Conservation (phyloP, 139 green algal species). For the Tetratostichococcus sp. region DNA sequence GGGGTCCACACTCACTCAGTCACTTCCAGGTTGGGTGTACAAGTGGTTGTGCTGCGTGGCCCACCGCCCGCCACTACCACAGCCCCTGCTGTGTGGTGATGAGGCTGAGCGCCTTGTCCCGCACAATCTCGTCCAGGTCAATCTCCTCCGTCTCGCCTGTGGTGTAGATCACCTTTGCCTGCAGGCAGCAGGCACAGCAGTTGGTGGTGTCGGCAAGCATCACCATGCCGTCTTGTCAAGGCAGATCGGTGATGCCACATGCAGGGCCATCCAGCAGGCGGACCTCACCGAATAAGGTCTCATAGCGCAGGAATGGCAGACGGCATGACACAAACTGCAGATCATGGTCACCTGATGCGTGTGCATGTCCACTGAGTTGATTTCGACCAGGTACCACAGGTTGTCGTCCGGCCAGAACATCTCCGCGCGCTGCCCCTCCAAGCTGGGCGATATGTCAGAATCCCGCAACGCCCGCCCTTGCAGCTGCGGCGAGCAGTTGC, state of each 20-base stretch:
- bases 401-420: conserved; percentile 83
- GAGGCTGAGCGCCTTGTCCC: conserved; percentile 60
- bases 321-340: too few species aligned
- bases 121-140: conserved; percentile 52
- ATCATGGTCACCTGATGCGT: conserved; percentile 1
- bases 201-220: too few species aligned
- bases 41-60: too few species aligned
- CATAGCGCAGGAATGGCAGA: too few species aligned
- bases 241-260: too few species aligned
- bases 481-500: too few species aligned
- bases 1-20: too few species aligned
- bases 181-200: neutral
- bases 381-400: conserved; percentile 83
- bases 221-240: too few species aligned
- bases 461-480: conserved; percentile 45
- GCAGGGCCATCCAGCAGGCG: too few species aligned
- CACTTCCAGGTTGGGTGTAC: too few species aligned
- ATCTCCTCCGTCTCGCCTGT: conserved; percentile 58
- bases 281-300: too few species aligned
- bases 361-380: conserved; percentile 42
- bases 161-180: conserved; percentile 51
- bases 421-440: conserved; percentile 72
- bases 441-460: conserved; percentile 53
- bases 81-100: conserved; percentile 8
- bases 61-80: conserved; percentile 1